Evolutionary conservation across 2,329 filamentous ascomycete species (phyloP), one percentile per base, ranked within the genome.

Genomic region (Pseudogymnoascus sp.): DNA sequence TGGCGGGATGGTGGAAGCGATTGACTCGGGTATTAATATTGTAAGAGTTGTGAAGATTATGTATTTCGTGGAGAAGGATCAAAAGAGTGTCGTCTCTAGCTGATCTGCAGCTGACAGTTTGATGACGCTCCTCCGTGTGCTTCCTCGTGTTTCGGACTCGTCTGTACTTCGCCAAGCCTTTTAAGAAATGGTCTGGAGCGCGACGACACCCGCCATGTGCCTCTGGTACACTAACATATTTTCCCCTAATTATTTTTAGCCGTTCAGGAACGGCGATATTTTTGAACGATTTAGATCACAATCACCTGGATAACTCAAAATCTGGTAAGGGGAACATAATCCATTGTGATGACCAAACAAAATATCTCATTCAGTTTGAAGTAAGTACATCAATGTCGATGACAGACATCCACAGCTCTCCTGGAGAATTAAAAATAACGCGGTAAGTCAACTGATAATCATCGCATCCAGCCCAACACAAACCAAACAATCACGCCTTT

Each of bases 31-130:
- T 55, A 55, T 55, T 55, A 55, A 55, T 55, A 55, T 55, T 55
- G 49, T 55, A 33, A 18, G 28, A 21, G 49, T 21, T 55, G 21
- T 55, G 28, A n/a, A 55, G 49, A 55, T 55, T 18, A 55, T 55
- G n/a, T 55, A 55, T 55, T 55, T 33, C 25, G 49, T 33, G 16
- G 49, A 18, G 49, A 55, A n/a, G 25, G 49, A 33, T 55, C 9
- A 33, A 55, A 55, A 55, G 25, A 55, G 49, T 55, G 49, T 55
- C 28, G 49, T 55, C 25, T 16, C n/a, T 33, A 8, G 49, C 49
- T 33, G n/a, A 33, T 55, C 49, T 35, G 28, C 49, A 55, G 49
- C 49, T 55, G 49, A 55, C 49, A 55, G 49, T 55, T 55, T 55
- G 49, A 55, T 55, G 49, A 55, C 49, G 49, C 49, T 55, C 45